phyloP scores from a whole-genome alignment of 2,329 filamentous ascomycete species.

The Scedosporium boydii region DNA sequence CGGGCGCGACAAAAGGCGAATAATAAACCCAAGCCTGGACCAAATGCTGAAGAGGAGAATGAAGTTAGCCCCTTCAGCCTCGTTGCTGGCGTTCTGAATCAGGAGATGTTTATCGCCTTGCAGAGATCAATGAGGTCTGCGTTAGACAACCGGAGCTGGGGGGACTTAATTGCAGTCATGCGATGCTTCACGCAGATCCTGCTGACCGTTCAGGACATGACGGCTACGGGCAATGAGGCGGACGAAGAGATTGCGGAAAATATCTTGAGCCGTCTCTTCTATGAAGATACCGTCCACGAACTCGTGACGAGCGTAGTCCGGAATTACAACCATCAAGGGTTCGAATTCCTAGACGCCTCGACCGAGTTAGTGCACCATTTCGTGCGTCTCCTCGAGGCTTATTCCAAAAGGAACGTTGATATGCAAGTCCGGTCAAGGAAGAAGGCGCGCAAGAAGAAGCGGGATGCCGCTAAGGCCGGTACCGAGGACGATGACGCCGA shows the following conservation, averaged over 20 bases:
- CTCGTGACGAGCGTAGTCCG: slow-evolving; percentile 69
- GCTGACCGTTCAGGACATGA: slow-evolving; percentile 88
- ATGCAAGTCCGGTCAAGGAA: slow-evolving; percentile 83
- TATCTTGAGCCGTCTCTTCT: slow-evolving; percentile 93
- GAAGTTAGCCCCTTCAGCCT: slow-evolving; percentile 72
- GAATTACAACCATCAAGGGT: slow-evolving; percentile 87
- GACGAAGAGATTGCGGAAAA: slow-evolving; percentile 98
- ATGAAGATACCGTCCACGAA: slow-evolving; percentile 92
- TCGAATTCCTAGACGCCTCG: slow-evolving; percentile 84
- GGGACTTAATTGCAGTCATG: slow-evolving; percentile 78
- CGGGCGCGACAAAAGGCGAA: slow-evolving; percentile 55
- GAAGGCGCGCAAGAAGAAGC: slow-evolving; percentile 63
- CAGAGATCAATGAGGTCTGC: slow-evolving; percentile 73
- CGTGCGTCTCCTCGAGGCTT: slow-evolving; percentile 80
- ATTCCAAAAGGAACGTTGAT: slow-evolving; percentile 90
- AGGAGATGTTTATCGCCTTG: slow-evolving; percentile 87
- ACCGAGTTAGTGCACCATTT: slow-evolving; percentile 91
- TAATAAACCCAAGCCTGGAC: slow-evolving; percentile 29
- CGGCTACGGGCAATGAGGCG: slow-evolving; percentile 73
- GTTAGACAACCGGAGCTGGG: slow-evolving; percentile 78
- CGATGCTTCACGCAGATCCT: slow-evolving; percentile 92
- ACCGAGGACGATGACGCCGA: slow-evolving; percentile 41
- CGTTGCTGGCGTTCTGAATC: slow-evolving; percentile 81
- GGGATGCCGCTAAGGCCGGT: slow-evolving; percentile 35
- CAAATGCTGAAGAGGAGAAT: slow-evolving; percentile 25